Conservation (phyloP, 2,329 filamentous ascomycete species). For the Fusarium papillatum region DNA sequence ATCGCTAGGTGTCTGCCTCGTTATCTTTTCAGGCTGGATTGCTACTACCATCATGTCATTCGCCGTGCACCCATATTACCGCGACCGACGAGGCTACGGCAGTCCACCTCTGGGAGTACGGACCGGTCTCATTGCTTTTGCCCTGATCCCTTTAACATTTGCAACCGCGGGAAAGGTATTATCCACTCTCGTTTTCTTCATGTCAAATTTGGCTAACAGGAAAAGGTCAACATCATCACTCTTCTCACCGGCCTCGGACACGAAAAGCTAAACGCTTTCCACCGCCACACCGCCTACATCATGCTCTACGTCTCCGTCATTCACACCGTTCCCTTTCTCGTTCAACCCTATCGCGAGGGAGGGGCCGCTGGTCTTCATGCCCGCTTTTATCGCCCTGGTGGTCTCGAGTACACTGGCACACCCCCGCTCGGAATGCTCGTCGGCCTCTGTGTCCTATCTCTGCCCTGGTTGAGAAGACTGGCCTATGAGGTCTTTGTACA, state of each 20-base stretch:
- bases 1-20: neutral
- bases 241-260: neutral
- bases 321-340: neutral
- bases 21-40: neutral
- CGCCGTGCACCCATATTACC: neutral
- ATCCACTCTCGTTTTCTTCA: no score
- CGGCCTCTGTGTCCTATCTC: neutral
- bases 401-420: neutral
- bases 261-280: neutral
- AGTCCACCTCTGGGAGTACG: neutral
- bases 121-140: neutral
- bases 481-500: neutral
- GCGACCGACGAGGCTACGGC: neutral
- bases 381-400: neutral
- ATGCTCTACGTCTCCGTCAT: neutral
- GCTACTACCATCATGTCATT: neutral
- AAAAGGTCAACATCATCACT: neutral
- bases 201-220: no score
- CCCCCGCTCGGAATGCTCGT: neutral
- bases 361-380: neutral
- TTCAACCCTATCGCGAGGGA: neutral
- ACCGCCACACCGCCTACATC: neutral
- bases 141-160: neutral
- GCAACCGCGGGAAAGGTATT: neutral
- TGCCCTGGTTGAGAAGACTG: neutral